Conservation (phyloP, 495 filamentous ascomycete genomes). For the Hamigera avellanea region DNA sequence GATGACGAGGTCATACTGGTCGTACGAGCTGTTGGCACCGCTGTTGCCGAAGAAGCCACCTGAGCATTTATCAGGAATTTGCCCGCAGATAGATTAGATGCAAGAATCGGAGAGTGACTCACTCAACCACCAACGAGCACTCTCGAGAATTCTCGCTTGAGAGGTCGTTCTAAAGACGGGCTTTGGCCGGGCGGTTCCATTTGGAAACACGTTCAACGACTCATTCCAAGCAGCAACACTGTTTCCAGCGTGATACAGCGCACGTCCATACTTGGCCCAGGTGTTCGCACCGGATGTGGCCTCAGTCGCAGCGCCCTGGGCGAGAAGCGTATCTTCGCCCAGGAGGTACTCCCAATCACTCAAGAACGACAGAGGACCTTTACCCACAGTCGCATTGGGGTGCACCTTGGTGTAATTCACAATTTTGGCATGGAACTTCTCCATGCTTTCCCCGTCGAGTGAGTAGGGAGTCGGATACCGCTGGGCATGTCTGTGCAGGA, state of each 20-base stretch:
- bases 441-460: slow-evolving; percentile 34
- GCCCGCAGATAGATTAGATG: not conserved
- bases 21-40: slow-evolving; percentile 23
- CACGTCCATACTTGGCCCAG: slow-evolving; percentile 43
- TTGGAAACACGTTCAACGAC: slow-evolving; percentile 27
- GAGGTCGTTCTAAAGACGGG: slow-evolving; percentile 38
- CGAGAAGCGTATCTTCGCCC: slow-evolving; percentile 28
- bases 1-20: slow-evolving; percentile 29
- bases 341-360: slow-evolving; percentile 40
- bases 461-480: slow-evolving; percentile 29
- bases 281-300: slow-evolving; percentile 35
- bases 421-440: slow-evolving; percentile 33
- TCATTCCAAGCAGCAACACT: slow-evolving; percentile 31
- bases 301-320: slow-evolving; percentile 38
- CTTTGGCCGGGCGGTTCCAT: slow-evolving; percentile 33
- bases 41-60: slow-evolving; percentile 27
- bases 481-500: slow-evolving; percentile 42
- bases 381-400: slow-evolving; percentile 17
- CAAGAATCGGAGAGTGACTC: slow-evolving; percentile 1
- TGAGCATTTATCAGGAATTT: slow-evolving; percentile 6
- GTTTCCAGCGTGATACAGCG: slow-evolving; percentile 31
- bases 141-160: slow-evolving; percentile 38
- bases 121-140: slow-evolving; percentile 31
- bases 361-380: slow-evolving; percentile 36
- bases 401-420: slow-evolving; percentile 29